phyloP scores from a whole-genome alignment of 2,329 filamentous ascomycete species.

The Colletotrichum tropicale region DNA sequence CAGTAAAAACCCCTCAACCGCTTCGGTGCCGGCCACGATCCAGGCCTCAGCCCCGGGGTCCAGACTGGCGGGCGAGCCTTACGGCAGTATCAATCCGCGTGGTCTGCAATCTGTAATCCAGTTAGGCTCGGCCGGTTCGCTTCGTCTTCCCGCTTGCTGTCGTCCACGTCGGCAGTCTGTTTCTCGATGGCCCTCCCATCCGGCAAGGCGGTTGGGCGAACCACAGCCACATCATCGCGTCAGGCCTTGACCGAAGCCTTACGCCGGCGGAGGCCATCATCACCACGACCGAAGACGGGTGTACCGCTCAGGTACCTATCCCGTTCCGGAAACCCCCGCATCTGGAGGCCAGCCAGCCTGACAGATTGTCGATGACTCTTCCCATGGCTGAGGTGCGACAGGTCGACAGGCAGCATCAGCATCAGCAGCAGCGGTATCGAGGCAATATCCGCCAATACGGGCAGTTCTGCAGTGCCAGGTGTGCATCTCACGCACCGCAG shows the following conservation, averaged over 20 bases:
- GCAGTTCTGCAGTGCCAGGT: not conserved
- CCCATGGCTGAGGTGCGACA: not conserved
- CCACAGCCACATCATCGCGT: not conserved
- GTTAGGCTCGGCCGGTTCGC: not conserved
- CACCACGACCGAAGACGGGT: constrained; percentile 5
- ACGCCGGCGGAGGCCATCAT: not conserved
- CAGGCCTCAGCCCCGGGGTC: not conserved
- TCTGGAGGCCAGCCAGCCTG: not conserved
- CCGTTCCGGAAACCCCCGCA: constrained; percentile 17
- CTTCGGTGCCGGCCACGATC: not conserved
- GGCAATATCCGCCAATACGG: not conserved
- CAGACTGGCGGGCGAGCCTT: constrained; percentile 3
- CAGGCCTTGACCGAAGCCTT: not conserved
- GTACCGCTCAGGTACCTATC: not conserved
- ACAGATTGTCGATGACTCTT: not conserved
- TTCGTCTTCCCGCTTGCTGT: not conserved
- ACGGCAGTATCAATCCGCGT: not conserved
- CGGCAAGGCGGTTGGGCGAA: not conserved
- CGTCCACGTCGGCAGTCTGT: not conserved
- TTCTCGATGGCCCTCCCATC: not conserved
- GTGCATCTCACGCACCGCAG: constrained; percentile 3
- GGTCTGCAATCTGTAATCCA: not conserved
- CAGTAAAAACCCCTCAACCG: not conserved
- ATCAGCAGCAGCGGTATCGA: not conserved
- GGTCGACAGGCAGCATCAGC: not conserved